These are phyloP conservation scores for Angomonas ambiguus DNA, from an alignment of 208 protist genomes.

Conservation along the genomic window DNA sequence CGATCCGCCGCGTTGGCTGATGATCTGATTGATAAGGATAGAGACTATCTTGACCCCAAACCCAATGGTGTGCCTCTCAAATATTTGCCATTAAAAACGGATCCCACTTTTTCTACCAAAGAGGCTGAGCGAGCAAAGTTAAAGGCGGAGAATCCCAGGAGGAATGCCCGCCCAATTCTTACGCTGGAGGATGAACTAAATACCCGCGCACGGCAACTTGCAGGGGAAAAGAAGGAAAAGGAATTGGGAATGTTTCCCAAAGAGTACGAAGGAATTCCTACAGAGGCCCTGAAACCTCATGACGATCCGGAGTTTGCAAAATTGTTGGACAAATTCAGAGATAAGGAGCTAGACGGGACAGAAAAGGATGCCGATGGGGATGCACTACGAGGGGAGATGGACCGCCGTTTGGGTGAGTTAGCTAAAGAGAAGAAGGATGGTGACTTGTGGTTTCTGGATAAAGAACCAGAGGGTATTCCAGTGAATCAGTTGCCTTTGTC, in stretches of 20 bases:
- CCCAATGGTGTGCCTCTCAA: constrained; percentile 57
- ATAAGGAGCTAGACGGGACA: constrained; percentile 4
- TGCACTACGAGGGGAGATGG: constrained; percentile 41
- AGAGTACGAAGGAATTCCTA: constrained; percentile 51
- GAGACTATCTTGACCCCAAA: constrained; percentile 64
- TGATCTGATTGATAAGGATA: constrained; percentile 51
- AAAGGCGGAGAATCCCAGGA: constrained; percentile 56
- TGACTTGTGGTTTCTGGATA: constrained; percentile 29
- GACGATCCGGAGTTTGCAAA: constrained; percentile 51
- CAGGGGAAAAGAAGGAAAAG: constrained; percentile 47
- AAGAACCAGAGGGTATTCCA: constrained; percentile 25
- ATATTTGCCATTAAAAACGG: constrained; percentile 57
- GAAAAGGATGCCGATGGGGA: constrained; percentile 23
- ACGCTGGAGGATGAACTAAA: constrained; percentile 63
- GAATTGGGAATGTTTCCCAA: constrained; percentile 47
- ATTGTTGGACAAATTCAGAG: constrained; percentile 48
- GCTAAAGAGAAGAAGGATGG: constrained; percentile 57
- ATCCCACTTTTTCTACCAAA: constrained; percentile 43
- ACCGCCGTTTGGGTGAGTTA: constrained; percentile 33
- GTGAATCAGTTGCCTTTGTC: constrained; percentile 23
- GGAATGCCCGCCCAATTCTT: constrained; percentile 55
- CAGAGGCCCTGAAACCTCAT: constrained; percentile 47
- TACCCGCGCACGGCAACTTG: constrained; percentile 54
- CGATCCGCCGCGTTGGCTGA: constrained; percentile 47
- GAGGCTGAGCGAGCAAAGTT: constrained; percentile 70